These are phyloP conservation scores for Diaporthe eres DNA, from an alignment of 2,329 filamentous ascomycete species.

Conservation along the genomic window DNA sequence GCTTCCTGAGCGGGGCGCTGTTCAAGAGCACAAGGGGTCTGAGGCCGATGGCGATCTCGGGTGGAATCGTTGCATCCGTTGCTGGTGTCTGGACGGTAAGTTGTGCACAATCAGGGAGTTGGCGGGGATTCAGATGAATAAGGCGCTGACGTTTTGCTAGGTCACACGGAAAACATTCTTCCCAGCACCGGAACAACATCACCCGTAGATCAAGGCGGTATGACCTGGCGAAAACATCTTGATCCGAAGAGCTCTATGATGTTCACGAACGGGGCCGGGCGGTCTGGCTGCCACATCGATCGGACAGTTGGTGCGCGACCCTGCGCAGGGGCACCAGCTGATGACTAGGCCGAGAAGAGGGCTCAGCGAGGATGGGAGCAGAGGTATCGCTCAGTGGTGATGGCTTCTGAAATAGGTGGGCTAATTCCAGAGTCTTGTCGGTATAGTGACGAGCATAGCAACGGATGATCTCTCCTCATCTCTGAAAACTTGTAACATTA, in stretches of 20 bases:
- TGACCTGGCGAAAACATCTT: background rate
- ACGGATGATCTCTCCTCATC: constrained; percentile 68
- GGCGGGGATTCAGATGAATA: background rate
- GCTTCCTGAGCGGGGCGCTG: constrained; percentile 89
- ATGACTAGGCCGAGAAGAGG: background rate
- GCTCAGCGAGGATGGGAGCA: background rate
- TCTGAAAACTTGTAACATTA: constrained; percentile 66
- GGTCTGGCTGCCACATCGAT: background rate
- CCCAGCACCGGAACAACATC: constrained; percentile 38
- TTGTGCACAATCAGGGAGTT: constrained; percentile 45
- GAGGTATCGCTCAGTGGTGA: background rate
- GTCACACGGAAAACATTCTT: constrained; percentile 47
- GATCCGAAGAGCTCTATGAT: constrained; percentile 1
- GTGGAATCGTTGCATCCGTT: constrained; percentile 87
- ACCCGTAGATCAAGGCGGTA: constrained; percentile 7
- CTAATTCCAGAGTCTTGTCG: constrained; percentile 38
- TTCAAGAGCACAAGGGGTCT: constrained; percentile 96
- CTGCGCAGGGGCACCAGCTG: background rate
- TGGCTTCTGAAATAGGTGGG: constrained; percentile 45
- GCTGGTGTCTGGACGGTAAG: constrained; percentile 93
- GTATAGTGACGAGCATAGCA: constrained; percentile 53
- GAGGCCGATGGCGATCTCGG: constrained; percentile 94
- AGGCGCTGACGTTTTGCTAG: constrained; percentile 37
- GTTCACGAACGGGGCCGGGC: background rate
- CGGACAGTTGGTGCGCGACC: background rate